These are phyloP conservation scores for Candida caryicola DNA, from an alignment of 805 yeast species.

Conservation along the genomic window DNA sequence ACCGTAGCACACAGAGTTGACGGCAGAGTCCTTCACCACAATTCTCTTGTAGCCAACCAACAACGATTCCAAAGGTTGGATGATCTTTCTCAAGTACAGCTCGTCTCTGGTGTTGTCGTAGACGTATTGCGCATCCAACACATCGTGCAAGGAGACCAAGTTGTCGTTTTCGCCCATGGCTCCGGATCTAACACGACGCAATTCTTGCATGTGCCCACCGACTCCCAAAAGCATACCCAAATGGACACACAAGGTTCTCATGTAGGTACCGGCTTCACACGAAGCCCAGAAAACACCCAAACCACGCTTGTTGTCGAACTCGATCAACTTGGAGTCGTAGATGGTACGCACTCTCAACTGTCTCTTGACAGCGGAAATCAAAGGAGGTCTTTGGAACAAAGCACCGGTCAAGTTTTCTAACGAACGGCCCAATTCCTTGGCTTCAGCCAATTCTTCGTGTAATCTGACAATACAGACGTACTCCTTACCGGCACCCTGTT, in stretches of 20 bases:
- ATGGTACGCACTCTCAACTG: conserved; percentile 97
- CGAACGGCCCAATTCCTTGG: conserved; percentile 81
- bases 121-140: conserved; percentile 96
- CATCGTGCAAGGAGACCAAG: conserved; percentile 94
- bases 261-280: conserved; percentile 99
- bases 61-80: conserved; percentile 91
- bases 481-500: conserved; percentile 99
- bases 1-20: conserved; percentile 97
- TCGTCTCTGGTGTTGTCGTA: conserved; percentile 98
- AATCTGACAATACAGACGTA: conserved; percentile 96
- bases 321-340: conserved; percentile 92
- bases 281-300: conserved; percentile 99
- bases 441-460: conserved; percentile 89
- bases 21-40: conserved; percentile 92
- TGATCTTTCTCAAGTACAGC: conserved; percentile 87
- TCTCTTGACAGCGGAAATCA: conserved; percentile 98
- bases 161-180: conserved; percentile 88
- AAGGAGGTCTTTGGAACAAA: conserved; percentile 97
- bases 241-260: conserved; percentile 99
- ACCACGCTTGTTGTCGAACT: conserved; percentile 95
- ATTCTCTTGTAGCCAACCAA: conserved; percentile 94
- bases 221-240: conserved; percentile 97
- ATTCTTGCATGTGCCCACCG: conserved; percentile 99
- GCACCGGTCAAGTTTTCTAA: conserved; percentile 98
- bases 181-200: conserved; percentile 98